Percentiles rank a stretch among this genome's conserved stretches.
phyloP scores from a whole-genome alignment of 73 alveolate genomes.

The Paramecium sexaurelia region DNA sequence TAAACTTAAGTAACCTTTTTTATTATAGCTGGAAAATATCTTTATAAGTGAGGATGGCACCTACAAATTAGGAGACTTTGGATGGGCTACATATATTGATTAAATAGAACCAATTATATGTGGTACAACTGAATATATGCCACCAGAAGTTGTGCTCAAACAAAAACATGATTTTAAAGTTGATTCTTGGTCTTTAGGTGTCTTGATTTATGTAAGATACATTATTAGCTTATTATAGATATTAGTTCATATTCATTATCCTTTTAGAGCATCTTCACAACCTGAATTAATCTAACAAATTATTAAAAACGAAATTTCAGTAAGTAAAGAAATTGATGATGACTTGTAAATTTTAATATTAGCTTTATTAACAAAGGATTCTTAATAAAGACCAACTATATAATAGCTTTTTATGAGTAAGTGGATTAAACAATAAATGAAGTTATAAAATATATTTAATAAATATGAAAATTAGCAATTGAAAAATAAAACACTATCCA shows the following conservation, averaged over 20 bases:
- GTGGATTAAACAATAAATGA: conserved; percentile 31
- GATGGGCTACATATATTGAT: neutral
- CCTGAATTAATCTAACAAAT: neutral
- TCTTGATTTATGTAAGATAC: conserved; percentile 69
- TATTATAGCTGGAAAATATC: conserved; percentile 23
- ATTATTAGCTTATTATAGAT: neutral
- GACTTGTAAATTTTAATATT: neutral
- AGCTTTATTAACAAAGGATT: conserved; percentile 4
- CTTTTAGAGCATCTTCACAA: neutral
- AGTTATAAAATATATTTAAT: neutral
- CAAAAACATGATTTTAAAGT: conserved; percentile 79
- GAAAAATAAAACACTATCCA: neutral
- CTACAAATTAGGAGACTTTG: conserved; percentile 38
- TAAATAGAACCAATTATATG: conserved; percentile 31
- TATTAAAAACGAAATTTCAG: neutral
- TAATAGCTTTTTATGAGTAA: neutral
- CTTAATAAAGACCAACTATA: neutral
- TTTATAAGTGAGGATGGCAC: conserved; percentile 7
- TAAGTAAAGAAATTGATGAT: neutral
- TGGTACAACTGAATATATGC: conserved; percentile 91
- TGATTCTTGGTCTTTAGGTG: conserved; percentile 88
- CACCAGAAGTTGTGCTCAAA: conserved; percentile 87
- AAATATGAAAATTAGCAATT: conserved; percentile 10
- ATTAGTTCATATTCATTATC: neutral
- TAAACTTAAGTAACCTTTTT: no score